Evolutionary conservation across 768 basidiomycete species (phyloP), one percentile per base, ranked within the genome.

Genomic region (Coprinellus micaceus): DNA sequence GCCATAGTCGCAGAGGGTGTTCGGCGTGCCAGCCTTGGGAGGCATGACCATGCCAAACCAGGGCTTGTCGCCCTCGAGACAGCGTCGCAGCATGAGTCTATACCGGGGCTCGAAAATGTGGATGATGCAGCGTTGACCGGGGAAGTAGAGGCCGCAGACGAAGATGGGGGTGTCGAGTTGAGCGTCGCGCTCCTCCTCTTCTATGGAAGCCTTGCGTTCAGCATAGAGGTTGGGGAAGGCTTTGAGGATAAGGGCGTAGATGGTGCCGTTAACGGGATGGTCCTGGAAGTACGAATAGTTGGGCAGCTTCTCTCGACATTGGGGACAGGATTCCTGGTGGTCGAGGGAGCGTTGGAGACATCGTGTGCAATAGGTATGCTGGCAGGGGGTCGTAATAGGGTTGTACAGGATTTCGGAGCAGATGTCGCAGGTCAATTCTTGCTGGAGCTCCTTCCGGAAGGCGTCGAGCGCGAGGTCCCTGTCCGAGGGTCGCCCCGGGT

Each of bases 71-170:
- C 80, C 83, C 63, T 92, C 87, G 56, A 98, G 85, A 67, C 90
- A 94, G n/a, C 96, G 85, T 22, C 96, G 89, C 53, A 98, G 86
- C 96, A 98, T 98, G 50, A 98, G 80, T 6, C 96, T 88, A 69
- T 98, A 95, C 76, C 91, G 81, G 0, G 96, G 96, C 69, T 98
- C 96, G 67, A 92, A 98, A 65, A 98, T 86, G 70, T 97, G 94
- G 15, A 98, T 76, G 53, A 88, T 78, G 46, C 89, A 94, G 39
- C 93, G 94, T 74, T 94, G 85, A 54, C 88, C 89, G 1, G 96
- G 96, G 73, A 97, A 98, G 45, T 87, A 84, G 49, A 97, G 84
- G 41, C 89, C 89, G 67, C 88, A 90, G 60, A 94, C 84, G 63
- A 98, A 95, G 58, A 98, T 88, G 54, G 96, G 94, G 17, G 91